A percentile compares a stretch with the other conserved stretches of the same genome.
Evolutionary conservation across 2,329 filamentous ascomycete genomes (phyloP).

Genomic region (Emmonsia crescens): DNA sequence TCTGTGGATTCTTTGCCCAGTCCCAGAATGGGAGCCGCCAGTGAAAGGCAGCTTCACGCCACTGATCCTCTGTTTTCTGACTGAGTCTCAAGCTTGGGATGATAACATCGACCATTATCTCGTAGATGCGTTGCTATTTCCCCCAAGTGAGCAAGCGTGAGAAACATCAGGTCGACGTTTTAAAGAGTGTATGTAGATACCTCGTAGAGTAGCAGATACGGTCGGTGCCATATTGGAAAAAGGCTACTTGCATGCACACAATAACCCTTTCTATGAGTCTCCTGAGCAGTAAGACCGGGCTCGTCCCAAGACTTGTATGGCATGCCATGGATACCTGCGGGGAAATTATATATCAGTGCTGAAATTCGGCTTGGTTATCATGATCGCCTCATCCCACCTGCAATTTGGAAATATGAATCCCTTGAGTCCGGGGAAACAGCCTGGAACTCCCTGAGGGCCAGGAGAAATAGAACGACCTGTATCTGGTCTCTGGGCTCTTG

Average conservation of each 20-base stretch:
- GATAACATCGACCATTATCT: slow-evolving; percentile 24
- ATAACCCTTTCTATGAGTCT: slow-evolving; percentile 35
- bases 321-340: slow-evolving; percentile 63
- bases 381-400: not conserved
- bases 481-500: not conserved
- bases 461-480: not conserved
- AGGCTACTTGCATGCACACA: slow-evolving; percentile 66
- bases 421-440: not conserved
- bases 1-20: slow-evolving; percentile 27
- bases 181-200: slow-evolving; percentile 21
- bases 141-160: not conserved
- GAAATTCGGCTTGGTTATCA: not conserved
- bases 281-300: slow-evolving; percentile 43
- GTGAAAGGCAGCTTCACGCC: slow-evolving; percentile 32
- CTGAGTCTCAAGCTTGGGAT: slow-evolving; percentile 29
- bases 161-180: slow-evolving; percentile 5
- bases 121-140: slow-evolving; percentile 28
- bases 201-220: slow-evolving; percentile 58
- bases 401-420: slow-evolving; percentile 2
- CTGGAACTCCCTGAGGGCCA: not conserved
- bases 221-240: slow-evolving; percentile 74
- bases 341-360: not conserved
- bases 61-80: slow-evolving; percentile 29
- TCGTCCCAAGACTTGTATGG: slow-evolving; percentile 46
- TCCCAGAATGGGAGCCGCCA: slow-evolving; percentile 42